Evolutionary conservation across 2,329 filamentous ascomycete species (phyloP), one percentile per base, ranked within the genome.

Genomic region (Endoconidiophora laricicola): DNA sequence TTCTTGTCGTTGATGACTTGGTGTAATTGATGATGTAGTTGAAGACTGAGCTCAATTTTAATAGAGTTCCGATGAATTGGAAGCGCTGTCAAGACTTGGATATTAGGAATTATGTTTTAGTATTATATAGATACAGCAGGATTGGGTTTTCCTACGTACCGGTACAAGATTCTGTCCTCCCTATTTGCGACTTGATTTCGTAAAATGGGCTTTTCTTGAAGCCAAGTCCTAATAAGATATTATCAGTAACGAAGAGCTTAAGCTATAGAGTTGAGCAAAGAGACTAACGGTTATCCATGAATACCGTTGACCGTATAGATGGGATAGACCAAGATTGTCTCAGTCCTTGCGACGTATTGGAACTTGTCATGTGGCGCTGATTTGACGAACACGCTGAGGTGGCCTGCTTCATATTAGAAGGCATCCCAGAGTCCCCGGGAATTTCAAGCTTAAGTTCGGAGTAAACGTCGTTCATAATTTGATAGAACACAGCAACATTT

Each of bases 191-290:
- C 43, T 79, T 62, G 29, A 90, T 70, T 9, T 76, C 75, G 60
- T 90, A 95, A 63, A 95, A 98, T 0, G 91, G 90, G 59, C 86
- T 48, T 29, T 49, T 26, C 24, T 33, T 43, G 20, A 49, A 49
- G n/a, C 16, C n/a, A n/a, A 45, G 18, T 33, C 16, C 43, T 12
- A 2, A 4, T 14, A 5, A 9, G 12, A 36, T 29, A 26, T 41
- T 18, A 33, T 33, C 12, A 33, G 29, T 9, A 33, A 33, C 12
- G 9, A 18, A 7, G 29, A 33, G 29, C 29, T 33, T 7, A 33
- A 33, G 9, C 4, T 2, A 12, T 41, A 18, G n/a, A 4, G n/a
- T 18, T 12, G n/a, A 41, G 10, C 14, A 7, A 41, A 16, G 38
- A 45, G 4, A 33, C 43, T 16, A 29, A 38, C 33, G 26, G 16